These are phyloP conservation scores for Geotrichum reessii DNA, from an alignment of 1,139 yeast genomes.

Conservation along the genomic window DNA sequence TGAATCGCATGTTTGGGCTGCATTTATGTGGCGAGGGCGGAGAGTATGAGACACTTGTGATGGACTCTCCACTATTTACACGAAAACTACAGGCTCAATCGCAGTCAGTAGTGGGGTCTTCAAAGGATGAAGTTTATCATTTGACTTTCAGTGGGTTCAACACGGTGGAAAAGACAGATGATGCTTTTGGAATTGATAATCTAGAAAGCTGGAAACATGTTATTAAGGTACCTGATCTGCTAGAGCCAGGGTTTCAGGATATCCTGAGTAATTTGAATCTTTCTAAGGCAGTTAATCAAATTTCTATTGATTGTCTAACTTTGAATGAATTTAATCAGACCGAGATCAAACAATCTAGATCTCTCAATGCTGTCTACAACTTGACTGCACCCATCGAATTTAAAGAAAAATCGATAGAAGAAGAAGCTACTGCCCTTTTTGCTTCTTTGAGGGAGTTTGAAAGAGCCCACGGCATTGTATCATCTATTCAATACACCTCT, in stretches of 20 bases:
- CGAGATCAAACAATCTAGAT: not conserved
- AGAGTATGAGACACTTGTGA: slow-evolving; percentile 86
- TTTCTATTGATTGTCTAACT: not conserved
- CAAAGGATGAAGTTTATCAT: slow-evolving; percentile 62
- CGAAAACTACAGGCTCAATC: slow-evolving; percentile 47
- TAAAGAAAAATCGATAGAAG: slow-evolving; percentile 1
- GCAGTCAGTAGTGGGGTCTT: slow-evolving; percentile 41
- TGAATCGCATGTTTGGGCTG: slow-evolving; percentile 67
- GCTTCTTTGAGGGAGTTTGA: not conserved
- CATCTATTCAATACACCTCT: slow-evolving; percentile 8
- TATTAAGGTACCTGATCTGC: slow-evolving; percentile 43
- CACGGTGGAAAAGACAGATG: slow-evolving; percentile 36
- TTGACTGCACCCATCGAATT: slow-evolving; percentile 6
- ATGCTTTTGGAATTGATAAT: slow-evolving; percentile 22
- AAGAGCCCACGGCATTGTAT: not conserved
- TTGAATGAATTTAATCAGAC: not conserved
- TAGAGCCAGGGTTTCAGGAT: slow-evolving; percentile 47
- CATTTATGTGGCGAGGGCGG: slow-evolving; percentile 99
- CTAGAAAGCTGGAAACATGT: slow-evolving; percentile 27
- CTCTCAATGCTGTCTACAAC: slow-evolving; percentile 6
- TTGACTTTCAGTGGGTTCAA: slow-evolving; percentile 40
- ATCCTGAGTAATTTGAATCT: slow-evolving; percentile 24
- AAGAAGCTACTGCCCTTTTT: slow-evolving; percentile 9
- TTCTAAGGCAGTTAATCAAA: not conserved
- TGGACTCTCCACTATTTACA: slow-evolving; percentile 80